phyloP scores from a whole-genome alignment of 352 stramenopile species.

The Pythium rhizo-oryzae region DNA sequence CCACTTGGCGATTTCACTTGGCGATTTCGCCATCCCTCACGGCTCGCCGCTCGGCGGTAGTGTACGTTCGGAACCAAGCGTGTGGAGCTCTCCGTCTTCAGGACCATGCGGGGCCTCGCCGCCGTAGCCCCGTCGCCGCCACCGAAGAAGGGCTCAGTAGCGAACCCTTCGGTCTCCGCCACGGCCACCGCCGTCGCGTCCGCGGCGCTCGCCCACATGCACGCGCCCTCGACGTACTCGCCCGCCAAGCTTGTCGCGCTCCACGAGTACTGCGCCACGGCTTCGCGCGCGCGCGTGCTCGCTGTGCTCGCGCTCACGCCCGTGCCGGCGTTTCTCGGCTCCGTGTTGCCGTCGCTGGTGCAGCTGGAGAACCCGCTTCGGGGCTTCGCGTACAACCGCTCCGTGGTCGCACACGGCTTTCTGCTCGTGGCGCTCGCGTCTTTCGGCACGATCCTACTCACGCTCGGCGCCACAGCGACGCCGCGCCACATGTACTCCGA shows the following conservation, averaged over 20 bases:
- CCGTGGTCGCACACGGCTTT: not conserved
- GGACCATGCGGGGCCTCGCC: not conserved
- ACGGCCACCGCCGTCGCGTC: not conserved
- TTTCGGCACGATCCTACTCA: slow-evolving; percentile 18
- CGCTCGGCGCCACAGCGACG: not conserved
- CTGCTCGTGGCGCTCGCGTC: not conserved
- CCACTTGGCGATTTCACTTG: too few relatives aligned
- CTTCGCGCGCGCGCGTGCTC: not conserved
- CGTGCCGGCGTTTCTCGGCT: not conserved
- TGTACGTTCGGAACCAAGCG: too few relatives aligned
- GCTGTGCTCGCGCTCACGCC: slow-evolving; percentile 18
- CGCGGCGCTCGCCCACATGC: too few relatives aligned
- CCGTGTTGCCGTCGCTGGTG: slow-evolving; percentile 13
- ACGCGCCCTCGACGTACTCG: slow-evolving; percentile 15
- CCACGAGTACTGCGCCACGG: slow-evolving; percentile 4
- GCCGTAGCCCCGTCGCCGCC: not conserved
- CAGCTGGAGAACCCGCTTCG: slow-evolving; percentile 1
- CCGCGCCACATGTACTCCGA: slow-evolving; percentile 10
- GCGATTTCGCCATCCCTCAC: too few relatives aligned
- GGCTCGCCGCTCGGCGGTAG: too few relatives aligned
- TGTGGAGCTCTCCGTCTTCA: too few relatives aligned
- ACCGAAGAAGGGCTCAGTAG: too few relatives aligned
- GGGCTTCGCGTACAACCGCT: not conserved
- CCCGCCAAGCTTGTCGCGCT: slow-evolving; percentile 21
- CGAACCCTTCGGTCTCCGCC: too few relatives aligned